phyloP scores from a whole-genome alignment of 2,329 filamentous ascomycete species.

The Curvularia lunata region DNA sequence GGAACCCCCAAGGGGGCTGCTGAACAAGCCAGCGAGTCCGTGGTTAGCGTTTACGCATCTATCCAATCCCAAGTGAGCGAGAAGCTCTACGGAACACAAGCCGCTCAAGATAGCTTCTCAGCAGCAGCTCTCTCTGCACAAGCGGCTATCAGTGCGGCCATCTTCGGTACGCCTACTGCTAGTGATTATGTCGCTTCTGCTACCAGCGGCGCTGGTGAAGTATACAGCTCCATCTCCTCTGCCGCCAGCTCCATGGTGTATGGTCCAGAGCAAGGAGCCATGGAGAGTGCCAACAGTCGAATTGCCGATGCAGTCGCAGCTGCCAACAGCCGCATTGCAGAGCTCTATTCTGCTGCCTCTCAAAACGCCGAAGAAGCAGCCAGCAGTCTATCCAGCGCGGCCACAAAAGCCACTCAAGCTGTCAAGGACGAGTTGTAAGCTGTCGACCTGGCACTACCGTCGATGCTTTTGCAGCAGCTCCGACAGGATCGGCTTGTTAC shows the following conservation, averaged over 20 bases:
- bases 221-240: conserved; percentile 26
- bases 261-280: conserved; percentile 55
- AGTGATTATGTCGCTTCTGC: conserved; percentile 53
- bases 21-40: conserved; percentile 62
- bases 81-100: conserved; percentile 62
- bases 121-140: conserved; percentile 63
- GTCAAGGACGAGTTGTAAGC: conserved; percentile 61
- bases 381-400: conserved; percentile 51
- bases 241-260: conserved; percentile 55
- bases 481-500: background rate
- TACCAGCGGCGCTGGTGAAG: conserved; percentile 52
- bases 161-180: conserved; percentile 63
- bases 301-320: conserved; percentile 53
- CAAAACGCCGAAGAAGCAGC: conserved; percentile 55
- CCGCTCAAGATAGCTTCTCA: conserved; percentile 60
- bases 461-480: background rate
- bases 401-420: conserved; percentile 50
- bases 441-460: background rate
- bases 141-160: conserved; percentile 60
- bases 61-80: conserved; percentile 58
- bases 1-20: conserved; percentile 61
- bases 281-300: conserved; percentile 54
- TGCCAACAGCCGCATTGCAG: conserved; percentile 52
- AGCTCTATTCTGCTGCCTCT: conserved; percentile 47
- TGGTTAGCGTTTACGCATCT: conserved; percentile 60